Base-by-base conservation (phyloP, 345 rosid genomes). In the Sisymbrium altissimum region DNA sequence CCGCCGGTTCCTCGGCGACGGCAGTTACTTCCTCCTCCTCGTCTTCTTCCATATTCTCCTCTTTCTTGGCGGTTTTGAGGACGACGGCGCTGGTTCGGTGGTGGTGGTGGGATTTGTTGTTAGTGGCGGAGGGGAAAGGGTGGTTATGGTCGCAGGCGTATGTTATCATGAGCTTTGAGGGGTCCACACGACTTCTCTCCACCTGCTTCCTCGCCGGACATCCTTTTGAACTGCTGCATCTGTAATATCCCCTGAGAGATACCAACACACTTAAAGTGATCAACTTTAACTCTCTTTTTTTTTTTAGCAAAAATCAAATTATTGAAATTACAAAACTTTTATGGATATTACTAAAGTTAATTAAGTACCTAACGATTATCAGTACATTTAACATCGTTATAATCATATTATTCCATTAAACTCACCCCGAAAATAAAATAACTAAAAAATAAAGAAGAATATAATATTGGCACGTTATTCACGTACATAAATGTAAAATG, bases 171-270 rank as follows among this genome's bases (percentile, higher is more conserved):
- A 89, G 81, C 72, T 71, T 81, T 10, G 88, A 36, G 40, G 96
- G 92, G 79, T 89, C 89, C 72, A 78, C 67, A n/a, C 83, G 87
- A 79, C 89, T 89, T 15, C 90, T 84, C 73, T 89, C 95, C 18
- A 89, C 95, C 78, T 89, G 92, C 69, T 89, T 89, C 70, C 95
- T 83, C 9, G 92, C 95, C 12, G 92, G 95, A 71, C 95, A 89
- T 12, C 95, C 95, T 73, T 87, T 89, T 46, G 96, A 84, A 54
- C 92, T 86, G 27, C 92, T 89, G 44, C 96, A 89, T 66, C 96
- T 80, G 79, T 89, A 89, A 46, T 89, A 89, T 36, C 96, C 96
- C 81, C 96, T 89, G 85, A 23, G 21, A 17, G 3, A 60, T 48
- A 6, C 46, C 18, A 27, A 30, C 19, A 5, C 41, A 9, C 39